phyloP scores from a whole-genome alignment of 805 yeast genomes.

The Candida broadrunensis region DNA sequence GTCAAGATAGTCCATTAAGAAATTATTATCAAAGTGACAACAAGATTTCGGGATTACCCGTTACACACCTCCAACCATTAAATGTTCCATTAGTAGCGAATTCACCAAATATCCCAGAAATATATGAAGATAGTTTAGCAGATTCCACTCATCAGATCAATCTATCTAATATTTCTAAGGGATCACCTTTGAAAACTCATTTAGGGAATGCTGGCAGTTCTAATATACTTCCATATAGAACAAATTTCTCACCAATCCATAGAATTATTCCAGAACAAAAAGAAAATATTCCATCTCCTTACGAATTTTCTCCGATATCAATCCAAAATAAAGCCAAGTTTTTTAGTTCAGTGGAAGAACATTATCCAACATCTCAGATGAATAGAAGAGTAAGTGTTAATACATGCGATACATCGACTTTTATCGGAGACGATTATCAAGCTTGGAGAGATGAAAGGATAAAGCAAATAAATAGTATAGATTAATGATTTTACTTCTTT shows the following conservation, averaged over 20 bases:
- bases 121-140: neutral
- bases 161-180: neutral
- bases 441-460: slow-evolving; percentile 39
- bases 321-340: slow-evolving; percentile 3
- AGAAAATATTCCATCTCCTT: slow-evolving; percentile 9
- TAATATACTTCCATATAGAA: neutral
- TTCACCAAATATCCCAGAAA: neutral
- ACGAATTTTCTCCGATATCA: slow-evolving; percentile 10
- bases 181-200: neutral
- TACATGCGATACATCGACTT: slow-evolving; percentile 35
- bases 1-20: slow-evolving; percentile 6
- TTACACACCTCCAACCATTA: slow-evolving; percentile 13
- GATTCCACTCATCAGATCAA: neutral
- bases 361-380: neutral
- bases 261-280: slow-evolving; percentile 2
- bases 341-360: neutral
- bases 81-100: slow-evolving; percentile 12
- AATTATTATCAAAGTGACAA: slow-evolving; percentile 1
- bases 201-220: neutral
- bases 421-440: slow-evolving; percentile 39
- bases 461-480: slow-evolving; percentile 15
- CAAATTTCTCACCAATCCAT: neutral
- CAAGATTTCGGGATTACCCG: neutral
- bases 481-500: neutral
- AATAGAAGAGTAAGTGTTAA: slow-evolving; percentile 14